Evolutionary conservation across 176 grass and related monocot species (phyloP), one percentile per base, ranked within the genome.

Genomic region (Musa itinerans): DNA sequence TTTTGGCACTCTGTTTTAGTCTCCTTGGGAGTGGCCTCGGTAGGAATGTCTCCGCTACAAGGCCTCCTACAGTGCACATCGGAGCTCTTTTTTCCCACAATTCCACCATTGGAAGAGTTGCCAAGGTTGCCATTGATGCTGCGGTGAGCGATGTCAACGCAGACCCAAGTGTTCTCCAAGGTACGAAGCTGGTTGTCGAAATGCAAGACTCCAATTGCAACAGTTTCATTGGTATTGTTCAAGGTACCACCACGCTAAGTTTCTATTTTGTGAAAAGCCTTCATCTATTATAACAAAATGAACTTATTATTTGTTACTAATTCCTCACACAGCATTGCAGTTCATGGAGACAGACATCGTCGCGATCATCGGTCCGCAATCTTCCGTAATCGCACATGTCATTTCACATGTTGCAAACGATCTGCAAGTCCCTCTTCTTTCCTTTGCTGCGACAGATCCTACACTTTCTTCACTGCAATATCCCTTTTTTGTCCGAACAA

Each of bases 331-430:
- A 58, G 72, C 72, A 16, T 27, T 74, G 72, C 53, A 74, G 25
- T 74, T 74, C 72, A 74, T 74, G 72, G 72, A 54, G 53, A 57
- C 23, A 5, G 72, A 74, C 25, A 25, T 74, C 19, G 22, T 74
- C n/a, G 53, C 72, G 1, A 27, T 74, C 72, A 34, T 74, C 17
- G 72, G 72, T 1, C 72, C 53, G 11, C 72, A 74, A 13, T 74
- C 72, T 55, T 74, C 72, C 10, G 3, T 29, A 29, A 55, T 57
- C 34, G 72, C 72, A 19, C 72, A 58, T 74, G 72, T 74, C 52
- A 74, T 56, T 57, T 74, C 72, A 10, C 72, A 74, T 56, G 53
- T 74, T 57, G 52, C 72, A 10, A 74, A 74, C 57, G 72, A 74
- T 1, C 72, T 74, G 25, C 72, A 34, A 58, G 72, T 74, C 21